Percentiles rank a stretch among this genome's conserved stretches.
Evolutionary conservation across 768 basidiomycete genomes (phyloP).

Genomic region (Boletus barrowsii): DNA sequence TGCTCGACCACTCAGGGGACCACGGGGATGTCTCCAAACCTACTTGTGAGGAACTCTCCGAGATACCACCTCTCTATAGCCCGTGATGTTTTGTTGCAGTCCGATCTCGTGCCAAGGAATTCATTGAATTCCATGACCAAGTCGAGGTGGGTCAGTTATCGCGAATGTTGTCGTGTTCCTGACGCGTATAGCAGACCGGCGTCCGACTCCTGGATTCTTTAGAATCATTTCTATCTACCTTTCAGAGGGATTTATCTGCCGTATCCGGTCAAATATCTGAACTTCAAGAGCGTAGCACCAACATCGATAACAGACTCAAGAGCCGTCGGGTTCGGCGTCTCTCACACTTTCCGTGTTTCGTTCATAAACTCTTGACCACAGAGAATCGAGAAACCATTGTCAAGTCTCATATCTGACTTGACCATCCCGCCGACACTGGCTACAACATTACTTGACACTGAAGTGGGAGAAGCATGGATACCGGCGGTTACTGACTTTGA

Average conservation of each 20-base stretch:
- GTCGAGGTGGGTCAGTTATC: conserved; percentile 57
- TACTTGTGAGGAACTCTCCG: conserved; percentile 14
- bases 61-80: background rate
- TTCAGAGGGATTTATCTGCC: conserved; percentile 89
- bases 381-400: conserved; percentile 87
- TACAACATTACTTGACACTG: conserved; percentile 75
- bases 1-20: background rate
- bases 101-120: conserved; percentile 53
- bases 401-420: conserved; percentile 75
- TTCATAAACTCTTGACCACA: conserved; percentile 33
- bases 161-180: background rate
- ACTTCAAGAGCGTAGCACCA: conserved; percentile 84
- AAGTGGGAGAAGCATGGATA: conserved; percentile 89
- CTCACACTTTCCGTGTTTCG: background rate
- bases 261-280: conserved; percentile 97
- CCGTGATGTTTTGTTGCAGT: conserved; percentile 23
- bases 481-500: conserved; percentile 80
- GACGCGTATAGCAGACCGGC: conserved; percentile 61
- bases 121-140: conserved; percentile 87
- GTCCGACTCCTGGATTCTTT: conserved; percentile 81
- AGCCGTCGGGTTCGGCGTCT: conserved; percentile 67
- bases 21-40: background rate
- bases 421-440: conserved; percentile 80
- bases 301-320: conserved; percentile 83
- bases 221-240: conserved; percentile 89